Conservation (phyloP, 371 early-diverging fungal species). For the Parasitella parasitica region DNA sequence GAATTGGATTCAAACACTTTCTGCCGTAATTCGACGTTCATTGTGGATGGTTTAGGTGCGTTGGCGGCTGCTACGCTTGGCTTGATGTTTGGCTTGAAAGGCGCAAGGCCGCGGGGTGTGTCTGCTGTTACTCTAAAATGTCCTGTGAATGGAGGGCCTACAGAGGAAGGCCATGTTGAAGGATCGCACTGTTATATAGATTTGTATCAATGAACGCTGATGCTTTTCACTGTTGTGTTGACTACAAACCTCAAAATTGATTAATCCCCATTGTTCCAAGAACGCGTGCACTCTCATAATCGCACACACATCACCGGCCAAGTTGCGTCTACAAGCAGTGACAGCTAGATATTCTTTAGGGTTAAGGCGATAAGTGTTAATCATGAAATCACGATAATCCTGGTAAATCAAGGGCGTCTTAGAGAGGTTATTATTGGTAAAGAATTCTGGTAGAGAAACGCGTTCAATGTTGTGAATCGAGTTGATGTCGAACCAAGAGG, state of each 20-base stretch:
- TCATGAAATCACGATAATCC: slow-evolving; percentile 98
- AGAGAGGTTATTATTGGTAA: slow-evolving; percentile 84
- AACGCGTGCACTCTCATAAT: slow-evolving; percentile 98
- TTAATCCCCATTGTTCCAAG: slow-evolving; percentile 98
- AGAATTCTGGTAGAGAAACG: slow-evolving; percentile 94
- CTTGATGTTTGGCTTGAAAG: slow-evolving; percentile 71
- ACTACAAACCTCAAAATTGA: slow-evolving; percentile 89
- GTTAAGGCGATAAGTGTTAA: slow-evolving; percentile 93
- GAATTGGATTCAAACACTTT: slow-evolving; percentile 54
- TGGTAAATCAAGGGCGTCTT: slow-evolving; percentile 92
- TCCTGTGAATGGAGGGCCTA: slow-evolving; percentile 94
- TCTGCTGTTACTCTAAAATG: slow-evolving; percentile 96
- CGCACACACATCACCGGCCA: slow-evolving; percentile 97
- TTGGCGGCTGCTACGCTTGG: slow-evolving; percentile 4
- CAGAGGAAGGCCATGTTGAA: slow-evolving; percentile 87
- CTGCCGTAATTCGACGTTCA: slow-evolving; percentile 55
- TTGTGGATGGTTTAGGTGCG: not conserved
- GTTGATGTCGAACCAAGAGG: slow-evolving; percentile 93
- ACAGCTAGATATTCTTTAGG: slow-evolving; percentile 95
- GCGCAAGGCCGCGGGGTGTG: slow-evolving; percentile 90
- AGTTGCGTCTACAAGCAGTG: slow-evolving; percentile 92
- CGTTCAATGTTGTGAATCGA: slow-evolving; percentile 90
- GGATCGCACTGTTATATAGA: slow-evolving; percentile 80
- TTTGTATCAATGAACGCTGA: not conserved
- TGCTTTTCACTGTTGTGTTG: not conserved